Evolutionary conservation across 805 yeast genomes (phyloP), one percentile per base, ranked within the genome.

Genomic region (Candida dajiaensis): DNA sequence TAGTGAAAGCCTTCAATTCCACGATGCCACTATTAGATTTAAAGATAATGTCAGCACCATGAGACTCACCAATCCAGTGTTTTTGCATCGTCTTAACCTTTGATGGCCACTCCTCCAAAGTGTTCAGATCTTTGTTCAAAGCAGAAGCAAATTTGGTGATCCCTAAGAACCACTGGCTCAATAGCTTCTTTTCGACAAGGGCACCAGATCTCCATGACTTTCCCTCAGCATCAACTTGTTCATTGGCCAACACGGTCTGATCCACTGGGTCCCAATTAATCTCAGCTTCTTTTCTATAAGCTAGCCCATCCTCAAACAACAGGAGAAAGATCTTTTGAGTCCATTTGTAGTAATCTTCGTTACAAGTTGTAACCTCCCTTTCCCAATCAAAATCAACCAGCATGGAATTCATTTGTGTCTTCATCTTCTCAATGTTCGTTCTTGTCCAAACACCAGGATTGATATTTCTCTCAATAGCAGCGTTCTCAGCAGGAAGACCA

Each of bases 251-350:
- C 1, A 94, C 99, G 0, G 99, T 94, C 53, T 84, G 78, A 58
- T 94, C 99, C 0, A 94, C 78, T 0, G 99, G 99, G 65, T 94
- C 99, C 99, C 99, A 94, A 61, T 94, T 94, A 49, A 94, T 94
- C 55, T 83, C 89, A 0, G 97, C 95, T 41, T 81, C 81, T 41
- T 83, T 82, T 53, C 90, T 74, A 59, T 94, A 92, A 0, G 97
- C 98, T 42, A 88, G 67, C 0, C 95, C 95, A 41, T 81, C 73
- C 55, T 89, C 78, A 63, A 74, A 78, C 45, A 94, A 61, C 59
- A 85, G 70, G 23, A 88, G 64, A 56, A 94, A 94, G 19, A 94
- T 76, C 70, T 81, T 78, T 62, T 94, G 99, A 0, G 98, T 92
- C 83, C 95, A 90, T 58, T 81, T 84, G 67, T 94, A 94, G 63